These are phyloP conservation scores for Fusarium albidum DNA, from an alignment of 2,329 filamentous ascomycete genomes.

Conservation along the genomic window DNA sequence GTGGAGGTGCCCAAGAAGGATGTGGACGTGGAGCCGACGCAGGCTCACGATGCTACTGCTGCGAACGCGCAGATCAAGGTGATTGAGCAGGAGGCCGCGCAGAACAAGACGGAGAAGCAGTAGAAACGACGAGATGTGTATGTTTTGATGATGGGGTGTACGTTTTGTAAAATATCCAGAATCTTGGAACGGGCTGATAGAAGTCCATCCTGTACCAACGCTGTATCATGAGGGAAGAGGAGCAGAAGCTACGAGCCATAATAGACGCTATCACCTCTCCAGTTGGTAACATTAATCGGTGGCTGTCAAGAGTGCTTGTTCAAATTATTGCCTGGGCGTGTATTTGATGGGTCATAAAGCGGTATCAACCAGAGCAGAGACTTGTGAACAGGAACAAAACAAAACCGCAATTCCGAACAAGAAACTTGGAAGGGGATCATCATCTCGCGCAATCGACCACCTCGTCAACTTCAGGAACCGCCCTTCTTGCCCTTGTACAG, in stretches of 20 bases:
- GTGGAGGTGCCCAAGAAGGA: conserved; percentile 21
- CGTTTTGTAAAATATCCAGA: conserved; percentile 35
- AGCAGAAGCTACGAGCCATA: conserved; percentile 30
- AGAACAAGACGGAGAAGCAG: conserved; percentile 24
- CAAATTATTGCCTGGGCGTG: conserved; percentile 23
- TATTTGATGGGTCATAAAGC: conserved; percentile 33
- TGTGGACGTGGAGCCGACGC: conserved; percentile 15
- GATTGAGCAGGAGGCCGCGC: conserved; percentile 25
- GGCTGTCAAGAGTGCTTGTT: background rate
- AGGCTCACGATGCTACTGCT: conserved; percentile 41
- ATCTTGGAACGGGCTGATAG: conserved; percentile 24
- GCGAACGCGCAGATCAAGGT: conserved; percentile 38
- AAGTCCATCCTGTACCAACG: conserved; percentile 37
- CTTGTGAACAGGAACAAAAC: conserved; percentile 15
- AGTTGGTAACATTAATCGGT: conserved; percentile 1
- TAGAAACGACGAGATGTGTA: conserved; percentile 10
- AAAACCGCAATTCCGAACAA: conserved; percentile 30
- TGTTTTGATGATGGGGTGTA: conserved; percentile 15
- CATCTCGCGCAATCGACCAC: conserved; percentile 5
- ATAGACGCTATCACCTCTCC: conserved; percentile 42
- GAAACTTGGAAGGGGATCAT: conserved; percentile 12
- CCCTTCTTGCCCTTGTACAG: conserved; percentile 51
- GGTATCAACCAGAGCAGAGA: conserved; percentile 36
- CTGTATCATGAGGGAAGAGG: conserved; percentile 34
- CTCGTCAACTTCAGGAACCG: conserved; percentile 29